These are phyloP conservation scores for bread wheat (Triticum aestivum) DNA, from an alignment of 176 grass and related monocot genomes.

Conservation along the genomic window IWGSC_CS_RefSeq_v2.1 NC_057806.1:642370181-642370680, in stretches of 20 bases:
- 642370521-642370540: conserved; percentile 52
- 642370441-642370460: conserved; percentile 18
- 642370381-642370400: conserved; percentile 10
- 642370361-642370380: not conserved
- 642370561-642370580: conserved; percentile 40
- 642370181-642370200: conserved; percentile 4
- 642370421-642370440: not conserved
- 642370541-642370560: conserved; percentile 58
- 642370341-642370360: not conserved
- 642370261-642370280: not conserved
- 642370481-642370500: conserved; percentile 41
- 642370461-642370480: conserved; percentile 35
- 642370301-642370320: not conserved
- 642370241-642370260: conserved; percentile 11
- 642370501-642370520: conserved; percentile 45
- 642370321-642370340: not conserved
- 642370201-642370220: conserved; percentile 26
- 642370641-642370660: conserved; percentile 65
- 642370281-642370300: not conserved
- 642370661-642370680: conserved; percentile 84
- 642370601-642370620: conserved; percentile 61
- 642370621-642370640: conserved; percentile 66
- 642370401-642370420: conserved; percentile 27
- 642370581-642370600: conserved; percentile 81
- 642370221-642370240: conserved; percentile 16